Evolutionary conservation across 2,329 filamentous ascomycete genomes (phyloP), one percentile per base, ranked within the genome.

Genomic region (Bipolaris victoriae): DNA sequence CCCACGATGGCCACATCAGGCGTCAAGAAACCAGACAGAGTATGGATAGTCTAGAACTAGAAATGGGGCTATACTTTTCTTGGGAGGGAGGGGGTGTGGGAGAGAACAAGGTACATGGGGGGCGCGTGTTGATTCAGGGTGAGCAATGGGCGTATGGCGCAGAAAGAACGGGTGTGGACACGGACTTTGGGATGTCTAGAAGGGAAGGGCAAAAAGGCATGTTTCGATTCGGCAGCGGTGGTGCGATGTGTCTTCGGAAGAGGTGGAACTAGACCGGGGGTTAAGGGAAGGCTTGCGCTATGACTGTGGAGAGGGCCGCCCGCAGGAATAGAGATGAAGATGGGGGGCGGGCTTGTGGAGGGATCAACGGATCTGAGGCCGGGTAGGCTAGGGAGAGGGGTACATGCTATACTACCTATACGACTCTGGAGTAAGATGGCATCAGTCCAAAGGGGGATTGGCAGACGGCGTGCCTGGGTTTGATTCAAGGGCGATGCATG

Each of bases 221-320:
- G 70, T 63, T 70, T 68, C 65, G 62, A 70, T 67, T 68, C 64
- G 70, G 66, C 65, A 63, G 59, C 58, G 55, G 62, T 59, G 60
- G 62, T 66, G 67, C 66, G 60, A 69, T 57, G 63, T 63, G 61
- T 61, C 57, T 66, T 66, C 52, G 64, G 52, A 58, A 54, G 52
- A 61, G 47, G 61, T 65, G 68, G 64, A 60, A 70, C 52, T 56
- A 57, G 49, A 46, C 59, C 60, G 57, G 67, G 59, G 61, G 66
- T 57, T 57, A 58, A 61, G 45, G 67, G 63, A 65, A 55, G 66
- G 67, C 64, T 60, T 63, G 67, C 70, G 72, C 72, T 70, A 60
- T 68, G 72, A 65, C 65, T 63, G 64, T 59, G 48, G 60, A 62
- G 62, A 47, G 66, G 55, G 59, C 65, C 60, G 64, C 55, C 64